A percentile compares a stretch with the other conserved stretches of the same genome.
Evolutionary conservation across 2,329 filamentous ascomycete genomes (phyloP).

Genomic region (Bipolaris zeicola): DNA sequence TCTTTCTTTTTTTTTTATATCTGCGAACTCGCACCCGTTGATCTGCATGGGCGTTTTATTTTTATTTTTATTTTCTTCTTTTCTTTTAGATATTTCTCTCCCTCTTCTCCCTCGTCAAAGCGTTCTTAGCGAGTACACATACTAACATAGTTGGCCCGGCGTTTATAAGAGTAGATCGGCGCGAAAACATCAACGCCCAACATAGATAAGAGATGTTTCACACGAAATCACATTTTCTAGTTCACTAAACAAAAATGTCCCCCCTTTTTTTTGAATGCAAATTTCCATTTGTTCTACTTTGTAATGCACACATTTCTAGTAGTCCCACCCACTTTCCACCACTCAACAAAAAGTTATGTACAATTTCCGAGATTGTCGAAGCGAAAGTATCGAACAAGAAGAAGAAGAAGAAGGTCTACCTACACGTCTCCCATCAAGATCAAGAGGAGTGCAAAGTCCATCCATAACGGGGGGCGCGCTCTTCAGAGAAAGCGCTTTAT

Average conservation of each 20-base stretch:
- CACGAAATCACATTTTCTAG: background rate
- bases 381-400: conserved; percentile 8
- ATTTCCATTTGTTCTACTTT: conserved; percentile 14
- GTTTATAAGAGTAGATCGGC: no score
- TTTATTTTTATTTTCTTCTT: background rate
- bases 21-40: background rate
- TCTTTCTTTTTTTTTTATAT: background rate
- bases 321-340: background rate
- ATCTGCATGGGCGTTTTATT: background rate
- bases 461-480: background rate
- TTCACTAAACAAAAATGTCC: no score
- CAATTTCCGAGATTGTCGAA: conserved; percentile 10
- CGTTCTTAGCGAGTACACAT: no score
- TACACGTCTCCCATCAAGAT: background rate
- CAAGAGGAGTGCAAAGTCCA: background rate
- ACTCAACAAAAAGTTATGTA: conserved; percentile 17
- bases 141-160: no score
- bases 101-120: no score
- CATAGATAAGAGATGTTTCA: background rate
- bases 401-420: background rate
- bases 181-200: no score
- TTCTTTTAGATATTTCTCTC: background rate
- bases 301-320: conserved; percentile 17
- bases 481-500: conserved; percentile 18
- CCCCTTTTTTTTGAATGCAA: conserved; percentile 8